A percentile compares a stretch with the other conserved stretches of the same genome.
phyloP scores from a whole-genome alignment of 2,329 filamentous ascomycete genomes.

The Pezicula neosporulosa region DNA sequence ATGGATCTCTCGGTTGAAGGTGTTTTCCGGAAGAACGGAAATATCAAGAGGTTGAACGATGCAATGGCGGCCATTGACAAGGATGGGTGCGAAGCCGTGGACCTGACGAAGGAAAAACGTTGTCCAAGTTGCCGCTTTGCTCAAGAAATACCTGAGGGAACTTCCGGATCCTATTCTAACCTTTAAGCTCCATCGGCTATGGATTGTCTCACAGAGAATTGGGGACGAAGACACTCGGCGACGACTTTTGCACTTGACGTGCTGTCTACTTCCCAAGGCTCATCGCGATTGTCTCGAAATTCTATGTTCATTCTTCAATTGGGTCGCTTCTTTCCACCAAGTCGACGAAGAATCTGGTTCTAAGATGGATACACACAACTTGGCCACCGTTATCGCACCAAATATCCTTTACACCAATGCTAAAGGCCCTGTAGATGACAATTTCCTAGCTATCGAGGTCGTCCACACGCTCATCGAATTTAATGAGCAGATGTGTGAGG shows the following conservation, averaged over 20 bases:
- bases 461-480: slow-evolving; percentile 87
- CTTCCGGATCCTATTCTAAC: slow-evolving; percentile 93
- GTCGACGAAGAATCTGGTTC: slow-evolving; percentile 95
- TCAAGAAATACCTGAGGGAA: slow-evolving; percentile 94
- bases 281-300: slow-evolving; percentile 95
- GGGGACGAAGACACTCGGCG: slow-evolving; percentile 76
- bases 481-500: slow-evolving; percentile 96
- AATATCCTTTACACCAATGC: slow-evolving; percentile 80
- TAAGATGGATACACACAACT: slow-evolving; percentile 98
- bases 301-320: slow-evolving; percentile 92
- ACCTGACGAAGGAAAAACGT: slow-evolving; percentile 83
- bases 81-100: slow-evolving; percentile 79
- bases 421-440: slow-evolving; percentile 74
- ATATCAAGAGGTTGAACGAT: slow-evolving; percentile 90
- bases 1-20: slow-evolving; percentile 99
- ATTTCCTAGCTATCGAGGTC: slow-evolving; percentile 89
- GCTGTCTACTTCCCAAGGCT: slow-evolving; percentile 87
- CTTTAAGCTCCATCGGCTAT: slow-evolving; percentile 88
- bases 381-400: slow-evolving; percentile 94
- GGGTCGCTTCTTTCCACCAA: slow-evolving; percentile 95
- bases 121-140: slow-evolving; percentile 86
- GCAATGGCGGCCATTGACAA: slow-evolving; percentile 82
- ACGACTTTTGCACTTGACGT: slow-evolving; percentile 83
- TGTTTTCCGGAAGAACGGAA: slow-evolving; percentile 98
- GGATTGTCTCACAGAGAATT: slow-evolving; percentile 87